Conservation (phyloP, 306 rosid species). For the Lupinus albus region DNA sequence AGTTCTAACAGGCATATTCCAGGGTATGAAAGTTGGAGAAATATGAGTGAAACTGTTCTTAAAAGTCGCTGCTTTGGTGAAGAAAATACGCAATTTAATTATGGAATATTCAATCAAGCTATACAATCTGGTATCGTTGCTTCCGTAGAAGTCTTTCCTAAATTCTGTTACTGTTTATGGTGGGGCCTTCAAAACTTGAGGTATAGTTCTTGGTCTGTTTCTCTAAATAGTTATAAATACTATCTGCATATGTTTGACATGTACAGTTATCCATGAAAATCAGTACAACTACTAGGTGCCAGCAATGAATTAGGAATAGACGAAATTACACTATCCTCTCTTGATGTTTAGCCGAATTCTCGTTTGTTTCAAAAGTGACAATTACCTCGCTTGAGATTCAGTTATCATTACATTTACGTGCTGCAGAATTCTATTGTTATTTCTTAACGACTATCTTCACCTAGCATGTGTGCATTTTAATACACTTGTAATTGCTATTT, state of each 20-base stretch:
- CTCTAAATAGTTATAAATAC: background rate
- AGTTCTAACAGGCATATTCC: constrained; percentile 37
- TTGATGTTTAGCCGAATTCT: too few relatives aligned
- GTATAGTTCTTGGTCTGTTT: constrained; percentile 41
- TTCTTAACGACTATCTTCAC: too few relatives aligned
- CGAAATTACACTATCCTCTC: too few relatives aligned
- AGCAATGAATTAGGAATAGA: background rate
- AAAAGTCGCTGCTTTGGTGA: constrained; percentile 44
- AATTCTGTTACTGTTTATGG: constrained; percentile 83
- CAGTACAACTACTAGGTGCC: background rate
- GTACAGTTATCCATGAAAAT: background rate
- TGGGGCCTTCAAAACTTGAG: constrained; percentile 93
- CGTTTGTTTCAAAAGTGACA: too few relatives aligned
- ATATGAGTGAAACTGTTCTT: constrained; percentile 53
- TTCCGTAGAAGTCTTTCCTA: constrained; percentile 58
- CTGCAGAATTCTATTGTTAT: too few relatives aligned
- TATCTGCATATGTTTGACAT: background rate
- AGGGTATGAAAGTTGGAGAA: constrained; percentile 58
- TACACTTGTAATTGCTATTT: constrained; percentile 5
- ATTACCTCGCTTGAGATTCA: too few relatives aligned
- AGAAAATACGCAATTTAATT: constrained; percentile 53
- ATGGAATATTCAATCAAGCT: constrained; percentile 74
- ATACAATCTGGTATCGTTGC: constrained; percentile 57
- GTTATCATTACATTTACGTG: too few relatives aligned
- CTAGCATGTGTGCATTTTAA: too few relatives aligned